Conservation (phyloP, 345 rosid species). For the Arabidopsis suecica region DNA sequence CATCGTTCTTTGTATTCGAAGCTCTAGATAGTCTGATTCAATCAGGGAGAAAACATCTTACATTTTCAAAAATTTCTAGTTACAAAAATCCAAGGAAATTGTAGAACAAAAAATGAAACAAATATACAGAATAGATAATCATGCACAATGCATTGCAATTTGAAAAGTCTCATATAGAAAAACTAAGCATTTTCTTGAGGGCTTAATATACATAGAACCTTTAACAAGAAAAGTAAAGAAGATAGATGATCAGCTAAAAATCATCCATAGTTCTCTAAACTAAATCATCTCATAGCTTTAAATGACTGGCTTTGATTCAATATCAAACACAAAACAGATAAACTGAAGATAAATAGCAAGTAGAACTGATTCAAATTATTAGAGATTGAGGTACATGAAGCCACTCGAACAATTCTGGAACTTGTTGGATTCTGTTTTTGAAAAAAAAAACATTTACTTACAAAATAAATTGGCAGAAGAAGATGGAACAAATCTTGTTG, state of each 20-base stretch:
- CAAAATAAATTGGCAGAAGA: not conserved
- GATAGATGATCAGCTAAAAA: not conserved
- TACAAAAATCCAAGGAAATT: too few species aligned
- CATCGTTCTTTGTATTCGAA: too few species aligned
- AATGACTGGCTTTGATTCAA: not conserved
- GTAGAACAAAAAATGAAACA: too few species aligned
- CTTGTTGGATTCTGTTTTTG: conserved; percentile 60
- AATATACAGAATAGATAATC: too few species aligned
- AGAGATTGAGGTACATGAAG: conserved; percentile 68
- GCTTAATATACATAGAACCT: too few species aligned
- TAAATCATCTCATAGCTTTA: not conserved
- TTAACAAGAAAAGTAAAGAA: not conserved
- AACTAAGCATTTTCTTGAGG: not conserved
- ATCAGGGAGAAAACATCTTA: too few species aligned
- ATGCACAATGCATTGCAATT: too few species aligned
- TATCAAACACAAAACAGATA: conserved; percentile 1
- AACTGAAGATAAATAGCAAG: conserved; percentile 9
- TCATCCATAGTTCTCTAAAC: not conserved
- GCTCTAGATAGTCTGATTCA: too few species aligned
- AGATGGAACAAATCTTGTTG: not conserved
- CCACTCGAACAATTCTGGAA: conserved; percentile 79
- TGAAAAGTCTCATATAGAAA: not conserved
- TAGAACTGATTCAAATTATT: conserved; percentile 40
- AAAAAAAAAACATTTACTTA: conserved; percentile 22
- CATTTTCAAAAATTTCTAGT: too few species aligned